Base-by-base conservation (phyloP, 1,139 yeast species). In the Taphrina populina region DNA sequence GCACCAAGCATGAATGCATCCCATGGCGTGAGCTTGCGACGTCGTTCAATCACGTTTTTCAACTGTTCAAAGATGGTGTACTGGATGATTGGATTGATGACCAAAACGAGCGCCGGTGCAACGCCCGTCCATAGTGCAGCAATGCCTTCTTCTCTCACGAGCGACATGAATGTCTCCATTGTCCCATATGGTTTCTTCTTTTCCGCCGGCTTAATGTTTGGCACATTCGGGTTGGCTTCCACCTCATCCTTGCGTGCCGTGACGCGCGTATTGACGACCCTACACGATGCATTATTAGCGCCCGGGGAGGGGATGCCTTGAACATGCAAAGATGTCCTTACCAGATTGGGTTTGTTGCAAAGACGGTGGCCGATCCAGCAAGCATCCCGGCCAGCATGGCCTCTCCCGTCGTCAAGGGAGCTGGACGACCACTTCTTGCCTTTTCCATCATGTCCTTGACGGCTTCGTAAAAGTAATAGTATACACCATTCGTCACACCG, bases 311-410 rank as follows among this genome's bases (percentile, higher is more conserved):
- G 1, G 96, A 88, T 67, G 88, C 88, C 56, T 92, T 94, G 34
- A 88, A n/a, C 15, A n/a, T 21, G 5, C 34, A 40, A 10, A 4
- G 6, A 39, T 8, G 8, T 6, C 7, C 35, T 24, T 43, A 95
- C 97, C 97, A 88, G 64, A 88, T 82, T 32, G 97, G 97, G 70
- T 90, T 90, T n/a, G 95, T 83, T 15, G 84, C 78, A 20, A 86
- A 74, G 58, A 90, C 86, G 1, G 96, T 88, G 40, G 88, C 79
- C 6, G 90, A 79, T 0, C 97, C 96, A 1, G 96, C 95, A 64
- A 86, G 74, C 1, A 94, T 84, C 15, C 96, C 95, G 2, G 90
- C 83, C 3, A 78, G 61, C 64, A 88, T 84, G 57, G 90, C 81
- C 69, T 88, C 95, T 10, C 77, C 58, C 0, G 96, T 82, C 13